Conservation (phyloP, 768 basidiomycete genomes). For the Cyathus striatus region DNA sequence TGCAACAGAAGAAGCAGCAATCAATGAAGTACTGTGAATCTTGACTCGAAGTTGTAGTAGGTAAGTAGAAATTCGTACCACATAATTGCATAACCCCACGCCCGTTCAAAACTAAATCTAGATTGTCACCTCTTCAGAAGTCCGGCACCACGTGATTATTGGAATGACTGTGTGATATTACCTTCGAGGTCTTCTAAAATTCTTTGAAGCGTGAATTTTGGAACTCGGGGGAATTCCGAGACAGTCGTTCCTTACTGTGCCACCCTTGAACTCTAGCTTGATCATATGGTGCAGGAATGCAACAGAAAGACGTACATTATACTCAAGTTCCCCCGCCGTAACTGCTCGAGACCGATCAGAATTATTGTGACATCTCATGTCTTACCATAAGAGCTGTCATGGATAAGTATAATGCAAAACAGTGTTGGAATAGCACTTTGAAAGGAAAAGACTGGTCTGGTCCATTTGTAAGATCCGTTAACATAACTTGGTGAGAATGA, state of each 20-base stretch:
- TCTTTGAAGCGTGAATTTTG: conserved; percentile 25
- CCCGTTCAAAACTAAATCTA: no score
- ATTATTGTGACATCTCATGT: no score
- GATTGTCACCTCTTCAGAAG: no score
- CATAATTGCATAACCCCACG: no score
- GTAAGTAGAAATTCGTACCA: no score
- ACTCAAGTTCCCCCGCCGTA: conserved; percentile 28
- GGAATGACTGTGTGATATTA: no score
- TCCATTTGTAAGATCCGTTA: conserved; percentile 19
- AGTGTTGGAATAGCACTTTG: not conserved
- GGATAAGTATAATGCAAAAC: no score
- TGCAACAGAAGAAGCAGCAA: no score
- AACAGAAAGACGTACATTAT: conserved; percentile 4
- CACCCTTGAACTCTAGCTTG: not conserved
- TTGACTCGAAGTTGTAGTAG: no score
- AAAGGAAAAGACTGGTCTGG: conserved; percentile 9
- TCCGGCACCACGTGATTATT: no score
- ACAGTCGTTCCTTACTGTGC: conserved; percentile 27
- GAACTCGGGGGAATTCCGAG: conserved; percentile 27
- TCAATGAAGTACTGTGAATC: no score
- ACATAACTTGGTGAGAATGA: conserved; percentile 17
- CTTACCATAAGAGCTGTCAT: conserved; percentile 9
- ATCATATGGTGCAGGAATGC: not conserved
- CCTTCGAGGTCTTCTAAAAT: conserved; percentile 23
- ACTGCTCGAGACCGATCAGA: conserved; percentile 22